Conservation (phyloP, 257 asterid species). For the Penstemon davidsonii region DNA sequence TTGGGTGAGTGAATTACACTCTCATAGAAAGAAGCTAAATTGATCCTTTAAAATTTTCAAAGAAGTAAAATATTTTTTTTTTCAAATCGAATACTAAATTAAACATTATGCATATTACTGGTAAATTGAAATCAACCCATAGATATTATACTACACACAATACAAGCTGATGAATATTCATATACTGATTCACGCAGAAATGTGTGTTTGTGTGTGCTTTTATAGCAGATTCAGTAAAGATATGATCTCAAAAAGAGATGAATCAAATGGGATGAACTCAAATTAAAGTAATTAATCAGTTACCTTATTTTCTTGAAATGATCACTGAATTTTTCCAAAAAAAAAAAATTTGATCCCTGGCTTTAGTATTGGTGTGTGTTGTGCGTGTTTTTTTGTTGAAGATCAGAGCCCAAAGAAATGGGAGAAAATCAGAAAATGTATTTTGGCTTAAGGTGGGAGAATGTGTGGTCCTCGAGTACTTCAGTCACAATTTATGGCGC, state of each 20-base stretch:
- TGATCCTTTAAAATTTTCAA: no score
- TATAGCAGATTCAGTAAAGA: neutral
- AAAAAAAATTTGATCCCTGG: neutral
- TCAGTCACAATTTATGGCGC: constrained; percentile 41
- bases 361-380: constrained; percentile 7
- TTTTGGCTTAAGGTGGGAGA: constrained; percentile 26
- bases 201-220: no score
- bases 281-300: neutral
- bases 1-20: no score
- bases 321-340: neutral
- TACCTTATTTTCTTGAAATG: constrained; percentile 22
- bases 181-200: no score
- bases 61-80: no score
- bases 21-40: no score
- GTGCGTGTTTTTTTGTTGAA: constrained; percentile 31
- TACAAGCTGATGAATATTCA: no score
- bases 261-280: neutral
- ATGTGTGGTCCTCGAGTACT: constrained; percentile 38
- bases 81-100: no score
- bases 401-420: constrained; percentile 36
- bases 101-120: no score
- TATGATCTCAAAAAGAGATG: neutral
- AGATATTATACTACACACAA: no score
- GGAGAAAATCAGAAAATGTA: constrained; percentile 30
- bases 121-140: no score